Evolutionary conservation across 148 eudicot species (phyloP).

Genomic region (Rhododendron molle): DNA sequence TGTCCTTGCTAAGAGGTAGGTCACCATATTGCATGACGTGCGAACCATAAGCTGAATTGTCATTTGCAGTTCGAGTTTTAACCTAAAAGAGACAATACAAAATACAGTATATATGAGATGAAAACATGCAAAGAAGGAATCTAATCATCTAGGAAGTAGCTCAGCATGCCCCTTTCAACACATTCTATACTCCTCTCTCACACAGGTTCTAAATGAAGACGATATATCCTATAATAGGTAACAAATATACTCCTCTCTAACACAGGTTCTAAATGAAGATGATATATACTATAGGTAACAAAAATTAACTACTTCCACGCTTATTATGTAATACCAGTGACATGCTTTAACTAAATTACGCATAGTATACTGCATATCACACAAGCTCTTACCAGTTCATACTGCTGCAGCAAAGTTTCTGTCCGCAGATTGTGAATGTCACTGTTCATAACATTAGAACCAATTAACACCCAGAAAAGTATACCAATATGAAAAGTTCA

Average conservation of each 20-base stretch:
- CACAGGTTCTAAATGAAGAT: neutral
- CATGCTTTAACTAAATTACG: neutral
- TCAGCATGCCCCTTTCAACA: neutral
- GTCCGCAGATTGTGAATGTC: constrained; percentile 78
- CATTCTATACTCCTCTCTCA: neutral
- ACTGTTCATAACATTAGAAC: constrained; percentile 34
- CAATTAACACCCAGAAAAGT: neutral
- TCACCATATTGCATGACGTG: constrained; percentile 98
- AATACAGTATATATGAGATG: neutral
- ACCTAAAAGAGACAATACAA: constrained; percentile 46
- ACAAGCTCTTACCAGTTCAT: constrained; percentile 54
- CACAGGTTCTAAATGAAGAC: neutral
- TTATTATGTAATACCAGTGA: neutral
- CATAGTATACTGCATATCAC: neutral
- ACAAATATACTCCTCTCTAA: neutral
- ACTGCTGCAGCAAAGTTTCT: constrained; percentile 74
- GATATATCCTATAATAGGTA: neutral
- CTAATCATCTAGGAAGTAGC: neutral
- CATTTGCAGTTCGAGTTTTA: constrained; percentile 64
- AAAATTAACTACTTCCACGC: neutral
- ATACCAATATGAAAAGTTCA: neutral
- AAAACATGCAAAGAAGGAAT: neutral
- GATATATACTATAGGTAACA: neutral
- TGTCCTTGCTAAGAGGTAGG: constrained; percentile 44
- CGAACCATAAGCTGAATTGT: constrained; percentile 66